Evolutionary conservation across 192 early-diverging fungal species (phyloP).

Genomic region (Coemansia sp.): DNA sequence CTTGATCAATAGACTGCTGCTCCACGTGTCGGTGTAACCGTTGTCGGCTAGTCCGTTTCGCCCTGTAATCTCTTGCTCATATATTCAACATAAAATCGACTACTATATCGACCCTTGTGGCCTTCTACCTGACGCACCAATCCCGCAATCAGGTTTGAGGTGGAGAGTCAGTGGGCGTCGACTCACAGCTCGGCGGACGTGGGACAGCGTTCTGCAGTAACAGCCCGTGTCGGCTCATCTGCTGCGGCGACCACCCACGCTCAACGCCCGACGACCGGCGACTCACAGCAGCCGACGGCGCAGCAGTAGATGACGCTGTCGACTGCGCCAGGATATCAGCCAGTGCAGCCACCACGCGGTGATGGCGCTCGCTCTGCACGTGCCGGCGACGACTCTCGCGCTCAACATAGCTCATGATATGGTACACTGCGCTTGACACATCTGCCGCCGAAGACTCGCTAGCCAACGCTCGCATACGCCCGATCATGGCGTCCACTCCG

Average conservation of each 20-base stretch:
- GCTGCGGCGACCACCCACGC: conserved; percentile 6
- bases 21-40: too few species aligned
- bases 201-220: neutral
- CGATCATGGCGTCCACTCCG: conserved; percentile 19
- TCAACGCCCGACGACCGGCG: conserved; percentile 29
- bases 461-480: conserved; percentile 36
- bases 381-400: conserved; percentile 46
- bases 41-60: too few species aligned
- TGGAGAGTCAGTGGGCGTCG: conserved; percentile 17
- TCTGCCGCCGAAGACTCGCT: conserved; percentile 19
- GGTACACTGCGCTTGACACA: conserved; percentile 33
- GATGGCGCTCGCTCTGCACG: conserved; percentile 48
- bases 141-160: neutral
- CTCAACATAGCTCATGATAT: conserved; percentile 48
- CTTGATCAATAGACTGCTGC: too few species aligned
- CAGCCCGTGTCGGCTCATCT: conserved; percentile 5
- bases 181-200: conserved; percentile 8
- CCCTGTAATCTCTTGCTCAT: too few species aligned
- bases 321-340: conserved; percentile 39
- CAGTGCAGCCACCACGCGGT: conserved; percentile 37
- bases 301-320: conserved; percentile 16
- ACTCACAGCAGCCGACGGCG: conserved; percentile 25
- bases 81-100: too few species aligned
- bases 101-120: too few species aligned
- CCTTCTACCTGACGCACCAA: too few species aligned